Evolutionary conservation across 768 basidiomycete genomes (phyloP).

Genomic region (Fomitopsis pulvina): DNA sequence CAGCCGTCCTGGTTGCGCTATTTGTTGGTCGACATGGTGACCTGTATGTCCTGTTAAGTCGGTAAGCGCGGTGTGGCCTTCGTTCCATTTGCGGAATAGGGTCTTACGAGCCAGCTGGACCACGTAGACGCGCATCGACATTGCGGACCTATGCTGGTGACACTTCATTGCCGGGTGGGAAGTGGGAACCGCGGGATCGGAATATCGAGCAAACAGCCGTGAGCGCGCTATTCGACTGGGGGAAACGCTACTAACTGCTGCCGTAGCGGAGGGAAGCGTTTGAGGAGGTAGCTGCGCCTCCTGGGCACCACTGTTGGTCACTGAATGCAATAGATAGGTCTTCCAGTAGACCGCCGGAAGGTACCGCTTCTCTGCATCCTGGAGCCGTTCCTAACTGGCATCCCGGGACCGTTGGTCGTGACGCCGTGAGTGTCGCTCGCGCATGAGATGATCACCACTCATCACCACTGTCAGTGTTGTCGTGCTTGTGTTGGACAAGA

Average conservation of each 20-base stretch:
- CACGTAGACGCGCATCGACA: slow-evolving; percentile 61
- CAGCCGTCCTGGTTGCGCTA: slow-evolving; percentile 77
- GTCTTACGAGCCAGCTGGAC: too few relatives aligned
- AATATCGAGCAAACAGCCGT: slow-evolving; percentile 80
- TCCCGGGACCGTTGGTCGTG: slow-evolving; percentile 51
- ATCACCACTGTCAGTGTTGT: slow-evolving; percentile 51
- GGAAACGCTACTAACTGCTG: background rate
- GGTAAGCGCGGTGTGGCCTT: slow-evolving; percentile 47
- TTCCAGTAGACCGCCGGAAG: slow-evolving; percentile 62
- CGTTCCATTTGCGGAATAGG: too few relatives aligned
- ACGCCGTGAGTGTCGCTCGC: slow-evolving; percentile 58
- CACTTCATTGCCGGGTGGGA: slow-evolving; percentile 85
- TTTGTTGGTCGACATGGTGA: slow-evolving; percentile 84
- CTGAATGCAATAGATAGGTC: slow-evolving; percentile 59
- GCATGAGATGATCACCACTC: background rate
- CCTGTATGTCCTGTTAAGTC: slow-evolving; percentile 77
- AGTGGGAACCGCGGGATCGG: slow-evolving; percentile 60
- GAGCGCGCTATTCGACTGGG: slow-evolving; percentile 16
- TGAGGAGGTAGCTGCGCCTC: slow-evolving; percentile 59
- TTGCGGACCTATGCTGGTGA: slow-evolving; percentile 80
- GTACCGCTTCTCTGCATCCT: slow-evolving; percentile 73
- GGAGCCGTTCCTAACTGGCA: slow-evolving; percentile 72
- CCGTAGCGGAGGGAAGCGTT: slow-evolving; percentile 77
- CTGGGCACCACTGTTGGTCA: background rate
- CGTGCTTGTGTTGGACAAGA: slow-evolving; percentile 76